Evolutionary conservation across 148 eudicot species (phyloP), one percentile per base, ranked within the genome.

Genomic region (Silene latifolia): DNA sequence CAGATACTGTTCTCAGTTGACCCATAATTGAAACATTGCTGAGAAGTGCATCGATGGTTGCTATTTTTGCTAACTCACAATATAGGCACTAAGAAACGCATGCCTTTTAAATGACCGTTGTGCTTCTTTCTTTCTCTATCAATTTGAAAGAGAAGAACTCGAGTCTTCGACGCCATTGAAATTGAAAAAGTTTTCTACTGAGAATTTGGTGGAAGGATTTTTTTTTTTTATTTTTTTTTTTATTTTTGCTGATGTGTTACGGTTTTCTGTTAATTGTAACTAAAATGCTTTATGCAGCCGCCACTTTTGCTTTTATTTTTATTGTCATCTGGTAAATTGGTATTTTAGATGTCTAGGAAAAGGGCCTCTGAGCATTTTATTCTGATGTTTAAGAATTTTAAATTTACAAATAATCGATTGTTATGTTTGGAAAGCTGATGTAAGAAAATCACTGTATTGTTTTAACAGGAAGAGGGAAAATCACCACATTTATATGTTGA

Each of bases 401-500:
- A 2, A 48, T 48, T 6, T 48, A 9, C 13, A 48, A 48, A 14
- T 48, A 35, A 35, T 5, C 42, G 14, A 11, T 69, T n/a, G 44
- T 63, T 12, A 25, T 25, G 42, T 13, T 64, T 27, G 68, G 44
- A 64, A 64, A 27, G 44, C 29, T 64, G 19, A 12, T 29, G 8
- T 62, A 19, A 58, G 21, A 12, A 23, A 46, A 5, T 58, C 53
- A 35, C 51, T 76, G 76, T 29, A 29, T 72, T 57, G 82, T 42
- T 79, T 76, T 82, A 74, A 48, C 86, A 95, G 99, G 97, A 85
- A 59, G 99, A 96, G 83, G 99, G 99, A 48, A 89, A 82, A 75
- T 92, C 97, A 3, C 99, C 99, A 63, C 58, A 90, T 79, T 64
- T 96, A 46, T 96, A 88, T 23, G 98, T 96, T 74, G 98, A 96